Percentiles rank a stretch among this genome's conserved stretches.
These are phyloP conservation scores for Hemileia vastatrix DNA, from an alignment of 1,284 basidiomycete species.

Conservation along the genomic window DNA sequence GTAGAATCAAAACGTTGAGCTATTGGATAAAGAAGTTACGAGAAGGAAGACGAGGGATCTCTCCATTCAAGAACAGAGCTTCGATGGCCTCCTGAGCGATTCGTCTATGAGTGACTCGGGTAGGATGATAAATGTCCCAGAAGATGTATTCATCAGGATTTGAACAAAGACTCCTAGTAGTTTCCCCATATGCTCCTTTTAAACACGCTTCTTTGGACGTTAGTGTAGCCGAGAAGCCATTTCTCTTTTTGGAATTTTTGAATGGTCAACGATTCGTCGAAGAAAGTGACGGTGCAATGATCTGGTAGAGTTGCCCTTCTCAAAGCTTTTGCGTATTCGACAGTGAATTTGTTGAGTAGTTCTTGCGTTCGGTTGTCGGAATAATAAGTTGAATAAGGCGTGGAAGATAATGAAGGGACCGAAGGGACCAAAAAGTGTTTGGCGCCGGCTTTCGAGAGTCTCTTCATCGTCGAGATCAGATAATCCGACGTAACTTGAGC, in stretches of 20 bases:
- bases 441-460: slow-evolving; percentile 2
- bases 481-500: background rate
- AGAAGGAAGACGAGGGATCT: background rate
- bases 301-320: no score
- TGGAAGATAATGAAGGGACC: background rate
- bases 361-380: background rate
- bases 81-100: background rate
- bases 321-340: no score
- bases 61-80: background rate
- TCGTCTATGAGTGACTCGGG: background rate
- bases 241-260: no score
- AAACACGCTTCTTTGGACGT: slow-evolving; percentile 24
- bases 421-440: slow-evolving; percentile 6
- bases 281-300: no score
- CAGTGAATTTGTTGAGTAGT: no score
- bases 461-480: background rate
- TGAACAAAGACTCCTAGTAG: slow-evolving; percentile 13
- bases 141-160: slow-evolving; percentile 26
- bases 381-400: background rate
- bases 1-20: no score
- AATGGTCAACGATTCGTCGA: no score
- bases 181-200: slow-evolving; percentile 13
- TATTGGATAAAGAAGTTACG: background rate
- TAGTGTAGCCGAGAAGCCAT: background rate
- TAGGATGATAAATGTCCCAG: slow-evolving; percentile 30